Conservation (phyloP, 169 alveolate genomes). For the Besnoitia besnoiti region DNA sequence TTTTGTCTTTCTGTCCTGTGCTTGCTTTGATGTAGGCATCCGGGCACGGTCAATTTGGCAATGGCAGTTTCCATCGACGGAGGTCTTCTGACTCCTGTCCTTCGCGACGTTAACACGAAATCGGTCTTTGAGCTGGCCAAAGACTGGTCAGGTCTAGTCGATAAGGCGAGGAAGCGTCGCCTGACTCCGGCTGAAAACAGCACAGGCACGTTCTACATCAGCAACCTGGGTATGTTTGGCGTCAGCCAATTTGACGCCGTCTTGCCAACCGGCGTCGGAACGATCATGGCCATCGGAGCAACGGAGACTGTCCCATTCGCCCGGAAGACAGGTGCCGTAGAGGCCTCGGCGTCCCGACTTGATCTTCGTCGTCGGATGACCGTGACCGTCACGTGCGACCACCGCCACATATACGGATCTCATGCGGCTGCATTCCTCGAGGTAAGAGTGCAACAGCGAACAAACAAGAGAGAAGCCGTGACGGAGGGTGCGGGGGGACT, state of each 20-base stretch:
- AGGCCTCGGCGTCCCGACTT: conserved; percentile 46
- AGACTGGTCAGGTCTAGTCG: conserved; percentile 80
- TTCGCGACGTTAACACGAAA: conserved; percentile 62
- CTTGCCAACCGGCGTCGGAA: conserved; percentile 84
- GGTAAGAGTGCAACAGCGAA: conserved; percentile 39
- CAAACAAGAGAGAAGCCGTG: neutral
- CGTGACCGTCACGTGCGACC: conserved; percentile 90
- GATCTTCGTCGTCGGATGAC: conserved; percentile 78
- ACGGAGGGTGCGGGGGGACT: neutral
- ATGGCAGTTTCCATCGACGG: conserved; percentile 74
- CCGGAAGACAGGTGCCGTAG: neutral
- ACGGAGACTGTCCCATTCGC: conserved; percentile 68
- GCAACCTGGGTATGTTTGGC: conserved; percentile 91
- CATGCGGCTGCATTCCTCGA: conserved; percentile 88
- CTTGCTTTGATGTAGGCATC: conserved; percentile 47
- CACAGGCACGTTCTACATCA: conserved; percentile 89
- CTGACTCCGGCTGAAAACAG: conserved; percentile 79
- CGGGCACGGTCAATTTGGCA: conserved; percentile 70
- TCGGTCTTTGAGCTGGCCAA: conserved; percentile 70
- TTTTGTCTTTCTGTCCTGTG: neutral
- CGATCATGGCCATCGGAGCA: conserved; percentile 88
- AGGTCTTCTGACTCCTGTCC: conserved; percentile 75
- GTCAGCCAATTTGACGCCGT: conserved; percentile 85
- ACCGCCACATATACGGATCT: conserved; percentile 92
- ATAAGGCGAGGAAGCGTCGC: conserved; percentile 82